A percentile compares a stretch with the other conserved stretches of the same genome.
phyloP scores from a whole-genome alignment of 139 green algal genomes.

The Auxenochlorella pyrenoidosa region DNA sequence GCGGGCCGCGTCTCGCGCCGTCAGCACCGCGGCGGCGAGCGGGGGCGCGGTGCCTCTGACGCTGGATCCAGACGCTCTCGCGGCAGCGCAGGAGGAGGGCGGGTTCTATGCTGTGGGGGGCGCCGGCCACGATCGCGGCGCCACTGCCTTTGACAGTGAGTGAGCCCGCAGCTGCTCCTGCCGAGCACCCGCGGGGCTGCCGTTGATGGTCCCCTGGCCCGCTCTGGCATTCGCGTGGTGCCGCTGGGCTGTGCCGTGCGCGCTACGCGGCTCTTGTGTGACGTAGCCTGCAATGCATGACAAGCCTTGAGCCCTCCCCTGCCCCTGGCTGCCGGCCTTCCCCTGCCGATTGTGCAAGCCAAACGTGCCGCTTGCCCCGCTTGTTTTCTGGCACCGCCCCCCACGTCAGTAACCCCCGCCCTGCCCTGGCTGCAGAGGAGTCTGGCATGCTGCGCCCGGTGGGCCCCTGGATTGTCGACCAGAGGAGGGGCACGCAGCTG shows the following conservation, averaged over 20 bases:
- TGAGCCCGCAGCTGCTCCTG: too few relatives aligned
- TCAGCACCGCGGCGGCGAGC: not conserved
- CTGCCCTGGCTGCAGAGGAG: not conserved
- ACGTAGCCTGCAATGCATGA: not conserved
- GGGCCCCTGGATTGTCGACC: not conserved
- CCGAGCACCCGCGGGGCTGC: too few relatives aligned
- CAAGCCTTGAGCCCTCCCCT: too few relatives aligned
- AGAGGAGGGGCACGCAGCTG: not conserved
- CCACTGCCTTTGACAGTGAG: slow-evolving; percentile 20
- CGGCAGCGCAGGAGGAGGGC: not conserved
- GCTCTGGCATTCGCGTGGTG: too few relatives aligned
- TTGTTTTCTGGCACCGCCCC: not conserved
- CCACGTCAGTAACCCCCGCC: too few relatives aligned
- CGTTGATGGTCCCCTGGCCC: not conserved
- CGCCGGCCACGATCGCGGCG: slow-evolving; percentile 2
- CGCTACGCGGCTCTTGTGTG: too few relatives aligned
- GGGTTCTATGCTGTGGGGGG: slow-evolving; percentile 1
- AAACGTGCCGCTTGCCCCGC: not conserved
- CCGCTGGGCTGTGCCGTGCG: too few relatives aligned
- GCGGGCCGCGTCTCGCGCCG: too few relatives aligned
- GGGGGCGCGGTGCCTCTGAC: not conserved
- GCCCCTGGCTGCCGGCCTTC: not conserved
- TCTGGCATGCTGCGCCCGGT: slow-evolving; percentile 1
- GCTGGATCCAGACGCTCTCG: not conserved
- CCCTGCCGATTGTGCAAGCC: not conserved